Evolutionary conservation across 306 rosid genomes (phyloP).

Genomic region (peach (Prunus persica)): Prunus_persica_NCBIv2 NC_034009.1:42081501-42082000

Average conservation of each 20-base stretch:
- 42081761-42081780: constrained; percentile 45
- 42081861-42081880: background rate
- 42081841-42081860: background rate
- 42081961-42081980: background rate
- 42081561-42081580: constrained; percentile 38
- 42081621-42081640: background rate
- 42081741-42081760: constrained; percentile 41
- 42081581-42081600: background rate
- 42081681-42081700: background rate
- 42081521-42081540: constrained; percentile 43
- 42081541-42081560: constrained; percentile 47
- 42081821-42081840: constrained; percentile 12
- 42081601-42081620: background rate
- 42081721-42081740: constrained; percentile 45
- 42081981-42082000: background rate
- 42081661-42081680: background rate
- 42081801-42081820: constrained; percentile 44
- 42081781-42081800: constrained; percentile 45
- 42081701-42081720: constrained; percentile 39
- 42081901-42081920: background rate
- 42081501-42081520: constrained; percentile 56
- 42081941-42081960: background rate
- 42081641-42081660: background rate
- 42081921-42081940: background rate
- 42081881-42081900: background rate